Evolutionary conservation across 2,329 filamentous ascomycete genomes (phyloP).

Genomic region (Neofusicoccum sp.): DNA sequence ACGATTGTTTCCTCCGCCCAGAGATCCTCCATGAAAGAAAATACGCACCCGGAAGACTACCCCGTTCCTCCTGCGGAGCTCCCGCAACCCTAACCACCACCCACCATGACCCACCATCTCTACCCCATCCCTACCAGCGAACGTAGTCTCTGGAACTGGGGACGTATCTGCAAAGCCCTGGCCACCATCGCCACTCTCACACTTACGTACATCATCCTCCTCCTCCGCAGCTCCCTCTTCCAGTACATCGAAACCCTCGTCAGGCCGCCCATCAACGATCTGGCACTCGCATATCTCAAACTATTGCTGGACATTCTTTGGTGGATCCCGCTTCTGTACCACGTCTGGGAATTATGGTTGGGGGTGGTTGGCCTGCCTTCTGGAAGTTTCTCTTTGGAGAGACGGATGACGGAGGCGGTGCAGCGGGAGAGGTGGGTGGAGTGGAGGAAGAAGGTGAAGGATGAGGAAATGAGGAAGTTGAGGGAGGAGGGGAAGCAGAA

Average conservation of each 20-base stretch:
- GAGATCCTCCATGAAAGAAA: no score
- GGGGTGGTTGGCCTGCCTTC: background rate
- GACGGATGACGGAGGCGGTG: background rate
- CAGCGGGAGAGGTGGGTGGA: background rate
- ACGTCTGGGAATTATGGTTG: background rate
- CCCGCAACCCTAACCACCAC: no score
- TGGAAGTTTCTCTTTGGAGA: background rate
- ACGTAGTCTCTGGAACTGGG: no score
- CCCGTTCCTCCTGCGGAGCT: no score
- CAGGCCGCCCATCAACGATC: no score
- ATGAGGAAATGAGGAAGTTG: background rate
- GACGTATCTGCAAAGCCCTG: no score
- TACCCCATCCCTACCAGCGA: no score
- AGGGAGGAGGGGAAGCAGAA: background rate
- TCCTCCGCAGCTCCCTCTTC: background rate
- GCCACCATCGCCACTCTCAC: background rate
- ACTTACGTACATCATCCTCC: no score
- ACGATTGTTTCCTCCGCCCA: no score
- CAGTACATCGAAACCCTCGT: background rate
- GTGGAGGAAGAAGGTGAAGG: background rate
- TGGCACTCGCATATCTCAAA: no score
- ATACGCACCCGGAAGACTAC: no score
- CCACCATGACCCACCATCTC: no score
- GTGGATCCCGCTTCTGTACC: background rate
- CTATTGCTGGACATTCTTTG: background rate